phyloP scores from a whole-genome alignment of 805 yeast species.

The Metschnikowia chrysomelidarum region DNA sequence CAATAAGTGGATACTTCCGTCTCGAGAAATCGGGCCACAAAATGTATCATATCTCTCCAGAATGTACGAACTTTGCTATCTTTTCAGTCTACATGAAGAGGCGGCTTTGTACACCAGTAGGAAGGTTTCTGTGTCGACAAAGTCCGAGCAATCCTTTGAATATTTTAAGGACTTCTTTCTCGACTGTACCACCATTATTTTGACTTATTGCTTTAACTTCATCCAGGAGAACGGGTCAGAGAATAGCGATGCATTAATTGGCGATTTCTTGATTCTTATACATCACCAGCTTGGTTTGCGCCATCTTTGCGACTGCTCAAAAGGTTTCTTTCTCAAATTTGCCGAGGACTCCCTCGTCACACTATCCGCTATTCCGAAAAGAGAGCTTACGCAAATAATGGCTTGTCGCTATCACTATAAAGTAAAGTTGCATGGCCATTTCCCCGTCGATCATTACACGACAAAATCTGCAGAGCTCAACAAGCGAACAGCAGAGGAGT shows the following conservation, averaged over 20 bases:
- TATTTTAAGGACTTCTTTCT: conserved; percentile 47
- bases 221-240: conserved; percentile 2
- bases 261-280: conserved; percentile 43
- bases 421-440: conserved; percentile 56
- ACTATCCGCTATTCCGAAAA: conserved; percentile 49
- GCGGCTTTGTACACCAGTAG: conserved; percentile 37
- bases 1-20: conserved; percentile 35
- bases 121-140: conserved; percentile 40
- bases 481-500: conserved; percentile 28
- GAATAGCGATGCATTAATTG: conserved; percentile 38
- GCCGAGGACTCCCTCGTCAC: conserved; percentile 53
- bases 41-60: conserved; percentile 24
- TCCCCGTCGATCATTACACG: conserved; percentile 64
- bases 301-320: conserved; percentile 63
- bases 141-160: conserved; percentile 43
- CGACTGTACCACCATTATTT: conserved; percentile 34
- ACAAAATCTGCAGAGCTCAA: conserved; percentile 29
- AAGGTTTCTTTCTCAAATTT: conserved; percentile 60
- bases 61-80: conserved; percentile 44
- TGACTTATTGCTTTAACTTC: conserved; percentile 33
- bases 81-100: conserved; percentile 54
- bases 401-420: conserved; percentile 74
- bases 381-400: conserved; percentile 72
- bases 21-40: conserved; percentile 1
- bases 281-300: conserved; percentile 75